Conservation (phyloP, 176 grass and related monocot species). For the Neostapfia colusana region DNA sequence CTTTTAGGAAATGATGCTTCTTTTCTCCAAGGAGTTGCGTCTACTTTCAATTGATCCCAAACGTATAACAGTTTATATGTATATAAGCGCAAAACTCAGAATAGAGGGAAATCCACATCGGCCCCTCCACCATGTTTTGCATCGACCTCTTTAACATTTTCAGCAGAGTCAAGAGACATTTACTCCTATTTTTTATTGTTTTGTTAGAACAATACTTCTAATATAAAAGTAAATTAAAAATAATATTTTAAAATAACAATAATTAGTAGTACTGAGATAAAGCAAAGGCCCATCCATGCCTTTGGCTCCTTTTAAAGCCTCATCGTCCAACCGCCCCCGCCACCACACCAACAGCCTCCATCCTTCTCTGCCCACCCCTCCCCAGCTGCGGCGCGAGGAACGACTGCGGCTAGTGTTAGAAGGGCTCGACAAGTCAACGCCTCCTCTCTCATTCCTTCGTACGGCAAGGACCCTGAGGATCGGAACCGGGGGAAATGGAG, state of each 20-base stretch:
- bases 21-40: neutral
- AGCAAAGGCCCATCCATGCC: neutral
- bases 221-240: too few relatives aligned
- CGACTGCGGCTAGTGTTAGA: neutral
- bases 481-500: conserved; percentile 18
- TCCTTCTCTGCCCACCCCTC: neutral
- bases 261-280: neutral
- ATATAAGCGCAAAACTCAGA: too few relatives aligned
- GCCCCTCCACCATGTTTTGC: neutral
- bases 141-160: conserved; percentile 37
- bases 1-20: neutral
- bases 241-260: too few relatives aligned
- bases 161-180: conserved; percentile 38
- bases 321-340: neutral
- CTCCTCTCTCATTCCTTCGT: neutral
- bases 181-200: neutral
- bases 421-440: conserved; percentile 60
- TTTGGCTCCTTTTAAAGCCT: neutral
- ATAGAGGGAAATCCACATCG: neutral
- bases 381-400: neutral
- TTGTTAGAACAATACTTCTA: too few relatives aligned
- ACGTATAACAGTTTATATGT: neutral
- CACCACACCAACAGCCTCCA: neutral
- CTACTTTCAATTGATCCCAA: neutral
- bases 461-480: neutral